Evolutionary conservation across 208 protist species (phyloP).

Genomic region (Leishmania tarentolae): DNA sequence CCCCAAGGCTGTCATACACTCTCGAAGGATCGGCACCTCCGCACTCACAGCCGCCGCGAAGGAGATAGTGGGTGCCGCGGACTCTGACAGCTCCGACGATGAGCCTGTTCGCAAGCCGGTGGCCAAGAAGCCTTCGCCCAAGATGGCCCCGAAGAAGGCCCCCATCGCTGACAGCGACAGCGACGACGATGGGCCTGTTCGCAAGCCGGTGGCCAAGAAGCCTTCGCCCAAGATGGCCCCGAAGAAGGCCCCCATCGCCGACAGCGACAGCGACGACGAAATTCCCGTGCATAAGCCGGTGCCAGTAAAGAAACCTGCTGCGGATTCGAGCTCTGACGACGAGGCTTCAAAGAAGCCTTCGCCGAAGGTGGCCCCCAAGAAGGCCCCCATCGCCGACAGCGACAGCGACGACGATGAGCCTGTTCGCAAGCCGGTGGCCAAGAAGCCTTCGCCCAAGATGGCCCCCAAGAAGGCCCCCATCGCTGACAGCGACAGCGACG

Average conservation of each 20-base stretch:
- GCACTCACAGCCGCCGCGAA: conserved; percentile 56
- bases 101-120: conserved; percentile 49
- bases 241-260: too few relatives aligned
- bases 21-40: conserved; percentile 61
- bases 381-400: too few relatives aligned
- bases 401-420: too few relatives aligned
- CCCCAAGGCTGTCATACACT: conserved; percentile 46
- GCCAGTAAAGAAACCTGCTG: conserved; percentile 53
- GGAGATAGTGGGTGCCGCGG: conserved; percentile 14
- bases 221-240: conserved; percentile 40
- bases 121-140: conserved; percentile 49
- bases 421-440: too few relatives aligned
- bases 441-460: too few relatives aligned
- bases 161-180: conserved; percentile 38
- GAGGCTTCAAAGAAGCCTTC: conserved; percentile 39
- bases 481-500: conserved; percentile 34
- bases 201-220: conserved; percentile 56
- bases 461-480: conserved; percentile 46
- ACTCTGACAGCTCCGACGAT: conserved; percentile 50
- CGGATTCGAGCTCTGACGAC: too few relatives aligned
- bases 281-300: too few relatives aligned
- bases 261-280: too few relatives aligned
- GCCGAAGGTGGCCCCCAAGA: too few relatives aligned
- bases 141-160: conserved; percentile 49
- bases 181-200: conserved; percentile 69